These are phyloP conservation scores for Penicillium paradoxum DNA, from an alignment of 495 filamentous ascomycete species.

Conservation along the genomic window DNA sequence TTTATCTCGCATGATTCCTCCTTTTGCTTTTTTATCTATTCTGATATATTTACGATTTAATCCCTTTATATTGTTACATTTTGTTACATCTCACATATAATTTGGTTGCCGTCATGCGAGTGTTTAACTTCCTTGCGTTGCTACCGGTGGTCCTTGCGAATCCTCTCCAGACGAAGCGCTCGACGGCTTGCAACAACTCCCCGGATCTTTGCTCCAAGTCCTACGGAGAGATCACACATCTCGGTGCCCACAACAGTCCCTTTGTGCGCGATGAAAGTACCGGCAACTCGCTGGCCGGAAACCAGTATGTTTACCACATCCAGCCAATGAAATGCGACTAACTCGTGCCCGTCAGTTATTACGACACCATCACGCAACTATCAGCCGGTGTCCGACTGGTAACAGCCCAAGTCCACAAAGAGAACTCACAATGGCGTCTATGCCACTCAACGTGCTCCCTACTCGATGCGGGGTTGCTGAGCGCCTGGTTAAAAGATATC, in stretches of 20 bases:
- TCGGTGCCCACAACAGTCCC: constrained; percentile 61
- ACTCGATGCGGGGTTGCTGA: constrained; percentile 62
- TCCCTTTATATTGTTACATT: background rate
- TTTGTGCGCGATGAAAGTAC: constrained; percentile 51
- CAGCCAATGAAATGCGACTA: background rate
- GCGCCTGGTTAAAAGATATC: constrained; percentile 57
- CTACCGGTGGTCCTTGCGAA: constrained; percentile 30
- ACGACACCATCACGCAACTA: constrained; percentile 66
- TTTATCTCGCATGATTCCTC: background rate
- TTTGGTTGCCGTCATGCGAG: constrained; percentile 26
- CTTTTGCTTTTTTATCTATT: constrained; percentile 1
- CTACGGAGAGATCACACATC: constrained; percentile 58
- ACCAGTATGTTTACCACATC: constrained; percentile 48
- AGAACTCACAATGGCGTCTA: constrained; percentile 52
- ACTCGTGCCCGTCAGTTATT: constrained; percentile 38
- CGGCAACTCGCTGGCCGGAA: constrained; percentile 52
- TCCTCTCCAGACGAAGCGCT: constrained; percentile 19
- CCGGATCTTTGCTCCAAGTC: constrained; percentile 53
- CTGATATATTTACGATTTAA: background rate
- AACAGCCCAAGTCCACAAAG: constrained; percentile 64
- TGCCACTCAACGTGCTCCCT: constrained; percentile 62
- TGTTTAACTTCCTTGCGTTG: constrained; percentile 26
- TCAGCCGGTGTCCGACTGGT: constrained; percentile 67
- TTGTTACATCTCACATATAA: background rate
- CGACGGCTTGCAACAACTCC: constrained; percentile 57